phyloP scores from a whole-genome alignment of 2,329 filamentous ascomycete genomes.

The Penicillium sp. region DNA sequence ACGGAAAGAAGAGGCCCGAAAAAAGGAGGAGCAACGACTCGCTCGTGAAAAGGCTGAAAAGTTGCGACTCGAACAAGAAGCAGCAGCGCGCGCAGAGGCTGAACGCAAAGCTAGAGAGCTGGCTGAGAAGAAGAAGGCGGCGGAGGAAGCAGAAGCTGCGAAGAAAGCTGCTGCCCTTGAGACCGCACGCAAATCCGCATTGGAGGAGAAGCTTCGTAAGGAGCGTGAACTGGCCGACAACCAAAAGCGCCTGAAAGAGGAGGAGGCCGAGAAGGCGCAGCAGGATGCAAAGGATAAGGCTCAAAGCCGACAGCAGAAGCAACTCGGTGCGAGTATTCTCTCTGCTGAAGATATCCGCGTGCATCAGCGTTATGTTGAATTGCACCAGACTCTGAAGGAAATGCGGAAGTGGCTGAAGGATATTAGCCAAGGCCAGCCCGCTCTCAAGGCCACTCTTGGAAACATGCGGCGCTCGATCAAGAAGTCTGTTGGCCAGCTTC shows the following conservation, averaged over 20 bases:
- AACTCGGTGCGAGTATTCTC: constrained; percentile 28
- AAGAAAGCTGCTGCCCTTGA: constrained; percentile 35
- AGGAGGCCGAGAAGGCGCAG: constrained; percentile 28
- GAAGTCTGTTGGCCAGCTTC: constrained; percentile 67
- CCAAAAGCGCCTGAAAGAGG: constrained; percentile 34
- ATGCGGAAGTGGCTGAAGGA: constrained; percentile 53
- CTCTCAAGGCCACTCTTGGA: constrained; percentile 63
- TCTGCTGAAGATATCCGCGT: constrained; percentile 40
- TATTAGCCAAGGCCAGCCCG: constrained; percentile 54
- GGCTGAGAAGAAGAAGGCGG: constrained; percentile 30
- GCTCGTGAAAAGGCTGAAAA: constrained; percentile 35
- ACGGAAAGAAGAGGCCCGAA: constrained; percentile 36
- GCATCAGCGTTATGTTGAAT: constrained; percentile 49
- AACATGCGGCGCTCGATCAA: constrained; percentile 68
- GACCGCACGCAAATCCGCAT: constrained; percentile 37
- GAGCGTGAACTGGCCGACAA: constrained; percentile 33
- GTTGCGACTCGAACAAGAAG: constrained; percentile 34
- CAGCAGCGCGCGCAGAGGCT: constrained; percentile 37
- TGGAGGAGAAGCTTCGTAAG: constrained; percentile 33
- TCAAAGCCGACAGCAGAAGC: constrained; percentile 28
- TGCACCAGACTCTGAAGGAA: constrained; percentile 66
- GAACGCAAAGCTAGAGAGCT: constrained; percentile 46
- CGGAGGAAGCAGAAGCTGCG: constrained; percentile 30
- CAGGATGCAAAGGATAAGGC: constrained; percentile 31
- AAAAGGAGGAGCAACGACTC: constrained; percentile 31